Evolutionary conservation across 2,329 filamentous ascomycete genomes (phyloP), one percentile per base, ranked within the genome.

Genomic region (Trichophyton rubrum): DNA sequence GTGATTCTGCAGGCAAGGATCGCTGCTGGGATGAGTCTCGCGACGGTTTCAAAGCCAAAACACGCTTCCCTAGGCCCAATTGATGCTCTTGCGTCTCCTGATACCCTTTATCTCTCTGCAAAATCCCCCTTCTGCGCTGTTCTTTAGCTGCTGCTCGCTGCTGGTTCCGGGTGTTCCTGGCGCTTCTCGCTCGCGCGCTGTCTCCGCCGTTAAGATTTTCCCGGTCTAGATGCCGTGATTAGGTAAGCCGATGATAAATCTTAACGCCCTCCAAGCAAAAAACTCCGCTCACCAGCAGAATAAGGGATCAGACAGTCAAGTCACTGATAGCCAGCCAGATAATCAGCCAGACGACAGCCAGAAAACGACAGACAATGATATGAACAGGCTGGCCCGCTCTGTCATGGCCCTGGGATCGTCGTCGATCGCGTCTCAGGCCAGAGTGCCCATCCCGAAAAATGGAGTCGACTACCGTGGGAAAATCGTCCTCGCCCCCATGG

Each of bases 401-500:
- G 20, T 47, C 43, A 47, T 47, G 43, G 43, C 43, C 43, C 43
- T 47, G 43, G 43, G 43, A 47, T 24, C 43, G 17, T 20, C 17
- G 9, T 20, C 43, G 7, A 57, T 59, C 51, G 30, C 20, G 43
- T 24, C 43, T 11, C n/a, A 47, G 43, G 43, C 43, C 17, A 20
- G 80, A 70, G 88, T 96, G 41, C 86, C 90, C 58, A 95, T 96
- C 66, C 92, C 92, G 65, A 82, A 80, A 63, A 88, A 87, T 73
- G 92, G 92, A 58, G 90, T 96, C 69, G 90, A 96, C 78, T 97
- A 96, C 75, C 84, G 92, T 67, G 88, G 88, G 75, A 96, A 95
- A 75, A 77, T 97, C 65, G 93, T 97, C 51, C 86, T 99, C 64
- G 93, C 93, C 63, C 93, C 93, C 45, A 99, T 99, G 93, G 92